Base-by-base conservation (phyloP, 179 eudicot species). In the Carnegiea gigantea region DNA sequence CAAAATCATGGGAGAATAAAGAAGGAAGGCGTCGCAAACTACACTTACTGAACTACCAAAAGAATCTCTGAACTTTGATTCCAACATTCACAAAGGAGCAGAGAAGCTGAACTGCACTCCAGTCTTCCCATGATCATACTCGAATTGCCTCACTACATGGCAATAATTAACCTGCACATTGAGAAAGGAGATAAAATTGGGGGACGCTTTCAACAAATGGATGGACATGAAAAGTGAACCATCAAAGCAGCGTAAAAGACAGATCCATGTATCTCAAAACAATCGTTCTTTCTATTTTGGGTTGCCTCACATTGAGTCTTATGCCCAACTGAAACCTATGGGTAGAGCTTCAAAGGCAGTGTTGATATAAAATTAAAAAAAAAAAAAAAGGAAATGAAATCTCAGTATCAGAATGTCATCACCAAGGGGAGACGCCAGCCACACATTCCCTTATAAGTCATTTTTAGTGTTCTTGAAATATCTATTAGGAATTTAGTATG, bases 41-140 rank as follows among this genome's bases (percentile, higher is more conserved):
- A 36, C 9, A 36, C 44, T 70, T 36, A 70, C 48, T 9, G 57
- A 64, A 85, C 71, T 36, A 59, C 48, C 75, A 82, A 33, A 75
- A 79, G 74, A 76, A 73, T 28, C 46, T 68, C 77, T 75, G 43
- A 76, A 82, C 70, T 70, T 36, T 26, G 48, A 83, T 48, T 62
- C 73, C 53, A n/a, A 67, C 67, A 81, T 83, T 85, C 86, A 91
- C 38, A 80, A 76, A 5, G 93, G 91, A 53, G 95, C 89, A 78
- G 99, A 95, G 87, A 95, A 95, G 91, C 94, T 86, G 82, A 94
- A 91, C 83, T 94, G 98, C 77, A 95, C 83, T 14, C 98, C 99
- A 57, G 92, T 91, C 87, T 91, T 95, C 83, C 92, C 97, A 64
- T 78, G 92, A 78, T 95, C 99, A 36, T 91, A 89, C 84, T 89